Conservation (phyloP, 2,329 filamentous ascomycete species). For the Xylaria sp. region DNA sequence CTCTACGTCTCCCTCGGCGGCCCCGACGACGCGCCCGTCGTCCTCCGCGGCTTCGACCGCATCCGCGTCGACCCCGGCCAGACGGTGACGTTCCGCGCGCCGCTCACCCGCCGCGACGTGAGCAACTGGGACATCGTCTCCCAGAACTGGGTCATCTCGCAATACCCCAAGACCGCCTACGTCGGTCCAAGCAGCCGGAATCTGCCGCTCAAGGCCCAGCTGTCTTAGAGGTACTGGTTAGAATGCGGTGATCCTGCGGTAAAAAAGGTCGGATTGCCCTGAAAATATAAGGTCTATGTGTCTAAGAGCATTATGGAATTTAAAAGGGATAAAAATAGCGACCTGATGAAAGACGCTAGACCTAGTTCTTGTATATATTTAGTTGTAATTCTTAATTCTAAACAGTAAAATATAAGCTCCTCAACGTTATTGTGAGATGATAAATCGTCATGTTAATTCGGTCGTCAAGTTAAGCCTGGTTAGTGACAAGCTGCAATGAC, state of each 20-base stretch:
- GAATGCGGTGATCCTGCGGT: not conserved
- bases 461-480: too few species aligned
- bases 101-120: constrained; percentile 81
- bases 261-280: not conserved
- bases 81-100: constrained; percentile 72
- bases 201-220: constrained; percentile 55
- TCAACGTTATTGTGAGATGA: not conserved
- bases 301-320: not conserved
- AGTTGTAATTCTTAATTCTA: constrained; percentile 37
- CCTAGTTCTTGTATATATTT: constrained; percentile 27
- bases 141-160: constrained; percentile 85
- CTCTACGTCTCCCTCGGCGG: constrained; percentile 86
- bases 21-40: constrained; percentile 71
- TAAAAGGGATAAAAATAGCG: constrained; percentile 9
- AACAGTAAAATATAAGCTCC: not conserved
- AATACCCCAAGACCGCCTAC: constrained; percentile 63
- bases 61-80: constrained; percentile 77
- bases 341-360: not conserved
- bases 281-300: not conserved
- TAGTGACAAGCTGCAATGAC: too few species aligned
- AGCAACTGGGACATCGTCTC: constrained; percentile 83
- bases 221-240: constrained; percentile 15
- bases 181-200: constrained; percentile 68
- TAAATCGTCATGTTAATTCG: not conserved
- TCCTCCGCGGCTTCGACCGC: constrained; percentile 85